Evolutionary conservation across 2,329 filamentous ascomycete genomes (phyloP).

Genomic region (Pyricularia sp.): DNA sequence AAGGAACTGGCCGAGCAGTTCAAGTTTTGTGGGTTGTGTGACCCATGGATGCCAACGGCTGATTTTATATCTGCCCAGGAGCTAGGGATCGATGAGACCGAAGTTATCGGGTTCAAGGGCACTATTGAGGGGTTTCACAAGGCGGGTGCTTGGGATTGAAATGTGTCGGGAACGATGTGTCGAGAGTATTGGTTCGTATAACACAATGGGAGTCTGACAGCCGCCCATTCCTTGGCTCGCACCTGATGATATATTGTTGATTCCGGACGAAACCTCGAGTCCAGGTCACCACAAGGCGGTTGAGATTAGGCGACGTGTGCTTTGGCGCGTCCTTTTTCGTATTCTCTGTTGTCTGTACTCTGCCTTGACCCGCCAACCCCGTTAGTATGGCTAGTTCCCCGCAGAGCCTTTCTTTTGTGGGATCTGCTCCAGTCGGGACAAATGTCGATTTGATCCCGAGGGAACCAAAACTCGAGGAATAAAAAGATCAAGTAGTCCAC

Average conservation of each 20-base stretch:
- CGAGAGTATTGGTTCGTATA: neutral
- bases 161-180: neutral
- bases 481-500: constrained; percentile 89
- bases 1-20: constrained; percentile 13
- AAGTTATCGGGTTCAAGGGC: neutral
- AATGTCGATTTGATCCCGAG: constrained; percentile 74
- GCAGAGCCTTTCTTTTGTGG: neutral
- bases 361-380: neutral
- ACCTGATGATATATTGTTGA: neutral
- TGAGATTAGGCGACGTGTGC: neutral
- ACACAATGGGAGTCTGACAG: neutral
- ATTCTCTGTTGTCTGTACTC: neutral
- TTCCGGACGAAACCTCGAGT: neutral
- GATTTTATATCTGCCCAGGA: neutral
- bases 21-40: constrained; percentile 12
- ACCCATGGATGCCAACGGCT: constrained; percentile 9
- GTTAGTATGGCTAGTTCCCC: neutral
- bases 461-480: constrained; percentile 76
- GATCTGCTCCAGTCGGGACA: constrained; percentile 59
- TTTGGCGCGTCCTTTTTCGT: neutral
- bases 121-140: neutral
- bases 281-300: neutral
- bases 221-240: neutral
- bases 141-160: neutral
- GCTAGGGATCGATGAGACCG: neutral